Evolutionary conservation across 2,329 filamentous ascomycete species (phyloP), one percentile per base, ranked within the genome.

Genomic region (Penicillium sp.): DNA sequence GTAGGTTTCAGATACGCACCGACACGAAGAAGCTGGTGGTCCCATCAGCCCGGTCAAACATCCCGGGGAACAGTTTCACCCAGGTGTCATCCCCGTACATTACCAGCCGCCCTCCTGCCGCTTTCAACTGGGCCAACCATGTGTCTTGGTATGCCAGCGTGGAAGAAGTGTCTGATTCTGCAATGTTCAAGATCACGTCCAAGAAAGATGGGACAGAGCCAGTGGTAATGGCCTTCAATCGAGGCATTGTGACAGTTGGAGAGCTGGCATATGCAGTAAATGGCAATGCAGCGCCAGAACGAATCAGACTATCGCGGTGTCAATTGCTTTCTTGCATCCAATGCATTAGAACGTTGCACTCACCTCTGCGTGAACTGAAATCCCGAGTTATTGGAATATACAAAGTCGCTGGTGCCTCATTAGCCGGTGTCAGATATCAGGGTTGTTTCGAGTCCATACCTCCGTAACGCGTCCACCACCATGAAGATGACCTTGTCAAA

Each of bases 11-110:
- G 24, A 38, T 45, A 52, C 45, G 45, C 74, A 96, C 91, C 73
- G 94, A 92, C 65, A 99, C 94, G 74, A 97, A 99, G 74, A 99
- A 99, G 77, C 93, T 97, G 53, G 92, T 92, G 2, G 94, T 99
- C 45, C 95, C 94, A 74, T 99, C 95, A 47, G 86, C 81, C 39
- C 92, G 86, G 63, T 88, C 86, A 76, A 99, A 99, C 45, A 89
- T 91, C 14, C 84, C 86, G 1, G 94, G 94, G 66, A 99, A 99
- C 13, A 99, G 81, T 77, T 97, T 97, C 64, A 99, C 79, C 95
- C 94, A 99, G 18, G 94, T 99, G 72, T 99, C 94, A 68, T 99
- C 94, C 46, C 94, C 94, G 69, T 94, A 97, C 88, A 99, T 94
- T 70, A 97, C 80, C 58, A 97, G 81, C 66, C 90, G 92, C 18